Evolutionary conservation across 1,139 yeast species (phyloP).

Genomic region (Arxiozyma slooffiae): DNA sequence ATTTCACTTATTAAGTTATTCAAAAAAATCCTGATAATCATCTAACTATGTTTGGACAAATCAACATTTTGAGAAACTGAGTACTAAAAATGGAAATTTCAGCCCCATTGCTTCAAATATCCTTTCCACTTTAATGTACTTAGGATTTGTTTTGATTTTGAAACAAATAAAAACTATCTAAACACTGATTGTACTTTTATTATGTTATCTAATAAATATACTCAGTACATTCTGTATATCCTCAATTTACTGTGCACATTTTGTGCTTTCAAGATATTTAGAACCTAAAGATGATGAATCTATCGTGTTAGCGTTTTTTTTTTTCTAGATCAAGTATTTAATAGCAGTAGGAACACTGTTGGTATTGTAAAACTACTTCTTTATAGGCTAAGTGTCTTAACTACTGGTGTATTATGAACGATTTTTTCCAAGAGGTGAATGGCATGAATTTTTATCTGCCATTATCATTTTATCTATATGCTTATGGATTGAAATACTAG

Average conservation of each 20-base stretch:
- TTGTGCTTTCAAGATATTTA: slow-evolving; percentile 67
- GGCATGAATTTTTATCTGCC: slow-evolving; percentile 51
- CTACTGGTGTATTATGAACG: slow-evolving; percentile 45
- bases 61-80: slow-evolving; percentile 40
- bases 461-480: slow-evolving; percentile 60
- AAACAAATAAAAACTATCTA: slow-evolving; percentile 73
- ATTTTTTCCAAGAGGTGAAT: slow-evolving; percentile 50
- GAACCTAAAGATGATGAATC: slow-evolving; percentile 85
- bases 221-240: slow-evolving; percentile 65
- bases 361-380: slow-evolving; percentile 68
- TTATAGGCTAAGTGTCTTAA: slow-evolving; percentile 43
- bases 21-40: slow-evolving; percentile 21
- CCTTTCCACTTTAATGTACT: slow-evolving; percentile 69
- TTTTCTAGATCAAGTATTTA: slow-evolving; percentile 67
- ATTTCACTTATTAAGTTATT: slow-evolving; percentile 25
- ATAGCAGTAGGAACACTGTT: slow-evolving; percentile 68
- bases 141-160: slow-evolving; percentile 67
- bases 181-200: slow-evolving; percentile 43
- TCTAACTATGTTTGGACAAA: slow-evolving; percentile 29
- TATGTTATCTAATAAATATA: slow-evolving; percentile 57
- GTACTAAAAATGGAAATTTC: slow-evolving; percentile 70
- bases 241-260: slow-evolving; percentile 76
- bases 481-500: slow-evolving; percentile 69
- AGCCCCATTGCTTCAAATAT: slow-evolving; percentile 69
- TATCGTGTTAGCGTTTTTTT: slow-evolving; percentile 65